Evolutionary conservation across 768 basidiomycete species (phyloP).

Genomic region (Lyophyllum atratum): DNA sequence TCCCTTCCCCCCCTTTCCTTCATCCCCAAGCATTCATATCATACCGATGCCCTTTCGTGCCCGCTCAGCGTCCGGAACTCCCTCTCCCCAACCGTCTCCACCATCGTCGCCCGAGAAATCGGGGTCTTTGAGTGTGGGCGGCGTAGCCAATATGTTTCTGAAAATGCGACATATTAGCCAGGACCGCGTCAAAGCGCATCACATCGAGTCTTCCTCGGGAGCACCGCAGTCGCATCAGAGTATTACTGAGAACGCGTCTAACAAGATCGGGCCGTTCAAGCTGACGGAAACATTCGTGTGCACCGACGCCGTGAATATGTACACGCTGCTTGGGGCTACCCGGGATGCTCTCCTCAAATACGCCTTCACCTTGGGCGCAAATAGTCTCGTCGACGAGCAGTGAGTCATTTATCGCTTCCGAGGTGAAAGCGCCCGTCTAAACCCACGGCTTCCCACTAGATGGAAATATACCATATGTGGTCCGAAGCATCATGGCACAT

Average conservation of each 20-base stretch:
- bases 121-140: constrained; percentile 31
- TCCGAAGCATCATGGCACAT: constrained; percentile 48
- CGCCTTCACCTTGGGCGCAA: constrained; percentile 51
- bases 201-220: constrained; percentile 38
- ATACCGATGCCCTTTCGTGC: not conserved
- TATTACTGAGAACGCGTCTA: constrained; percentile 25
- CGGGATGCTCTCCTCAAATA: constrained; percentile 51
- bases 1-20: not conserved
- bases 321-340: constrained; percentile 56
- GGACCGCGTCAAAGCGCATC: constrained; percentile 23
- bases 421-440: not conserved
- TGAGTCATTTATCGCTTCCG: constrained; percentile 35
- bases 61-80: constrained; percentile 8
- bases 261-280: constrained; percentile 28
- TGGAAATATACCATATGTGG: constrained; percentile 66
- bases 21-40: not conserved
- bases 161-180: constrained; percentile 48
- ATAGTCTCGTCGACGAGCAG: constrained; percentile 71
- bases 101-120: constrained; percentile 17
- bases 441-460: constrained; percentile 32
- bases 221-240: constrained; percentile 41
- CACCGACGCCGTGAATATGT: constrained; percentile 60
- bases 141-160: constrained; percentile 57
- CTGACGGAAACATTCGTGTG: constrained; percentile 55
- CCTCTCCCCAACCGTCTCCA: constrained; percentile 10